phyloP scores from a whole-genome alignment of 2,329 filamentous ascomycete species.

The Neoascochyta sp. region DNA sequence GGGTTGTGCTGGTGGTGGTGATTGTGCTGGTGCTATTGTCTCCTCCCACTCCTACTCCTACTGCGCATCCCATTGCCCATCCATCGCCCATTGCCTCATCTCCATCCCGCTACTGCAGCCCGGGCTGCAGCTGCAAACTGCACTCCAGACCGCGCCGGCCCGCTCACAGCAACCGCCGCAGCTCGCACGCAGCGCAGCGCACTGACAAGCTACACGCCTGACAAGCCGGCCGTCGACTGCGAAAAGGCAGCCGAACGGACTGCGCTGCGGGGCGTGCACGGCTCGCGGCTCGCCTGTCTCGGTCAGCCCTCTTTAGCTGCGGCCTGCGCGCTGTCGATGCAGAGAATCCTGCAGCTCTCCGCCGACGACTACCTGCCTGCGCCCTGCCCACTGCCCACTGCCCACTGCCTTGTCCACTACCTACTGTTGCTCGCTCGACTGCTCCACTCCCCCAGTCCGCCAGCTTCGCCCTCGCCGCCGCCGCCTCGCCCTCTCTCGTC shows the following conservation, averaged over 20 bases:
- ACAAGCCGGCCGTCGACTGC: slow-evolving; percentile 25
- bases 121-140: slow-evolving; percentile 24
- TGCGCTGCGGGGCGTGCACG: slow-evolving; percentile 32
- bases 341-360: slow-evolving; percentile 39
- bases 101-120: neutral
- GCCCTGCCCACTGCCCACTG: too few species aligned
- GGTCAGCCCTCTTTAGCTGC: slow-evolving; percentile 42
- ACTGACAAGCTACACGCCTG: slow-evolving; percentile 29
- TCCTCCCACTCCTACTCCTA: too few species aligned
- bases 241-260: slow-evolving; percentile 27
- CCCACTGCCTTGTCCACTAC: too few species aligned
- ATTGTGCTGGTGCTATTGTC: too few species aligned
- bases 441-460: slow-evolving; percentile 21
- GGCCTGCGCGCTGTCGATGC: slow-evolving; percentile 39
- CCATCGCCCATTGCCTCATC: slow-evolving; percentile 17
- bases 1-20: too few species aligned
- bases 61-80: too few species aligned
- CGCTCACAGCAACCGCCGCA: slow-evolving; percentile 28
- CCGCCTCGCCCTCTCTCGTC: too few species aligned
- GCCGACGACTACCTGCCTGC: slow-evolving; percentile 31
- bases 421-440: too few species aligned
- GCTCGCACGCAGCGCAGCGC: slow-evolving; percentile 23
- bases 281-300: slow-evolving; percentile 37
- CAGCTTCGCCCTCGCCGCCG: slow-evolving; percentile 13
- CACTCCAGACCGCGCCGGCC: slow-evolving; percentile 29